phyloP scores from a whole-genome alignment of 257 asterid species.

The Scutellaria barbata region DNA sequence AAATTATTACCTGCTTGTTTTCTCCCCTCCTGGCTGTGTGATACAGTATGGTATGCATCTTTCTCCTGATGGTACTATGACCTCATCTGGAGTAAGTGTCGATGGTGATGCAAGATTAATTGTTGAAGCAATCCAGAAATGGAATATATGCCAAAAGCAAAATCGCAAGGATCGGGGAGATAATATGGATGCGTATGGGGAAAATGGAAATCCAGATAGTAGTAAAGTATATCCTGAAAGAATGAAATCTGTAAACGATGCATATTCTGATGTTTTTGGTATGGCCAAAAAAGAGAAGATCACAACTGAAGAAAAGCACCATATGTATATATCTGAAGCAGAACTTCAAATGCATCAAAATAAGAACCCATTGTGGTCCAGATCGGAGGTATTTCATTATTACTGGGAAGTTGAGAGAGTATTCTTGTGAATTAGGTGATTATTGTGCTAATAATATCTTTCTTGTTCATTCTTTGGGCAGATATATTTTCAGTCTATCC shows the following conservation, averaged over 20 bases:
- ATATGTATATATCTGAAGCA: constrained; percentile 82
- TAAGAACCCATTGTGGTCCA: constrained; percentile 71
- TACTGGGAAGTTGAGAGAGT: constrained; percentile 24
- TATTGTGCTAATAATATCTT: constrained; percentile 26
- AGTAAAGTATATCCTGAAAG: constrained; percentile 76
- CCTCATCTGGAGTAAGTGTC: constrained; percentile 44
- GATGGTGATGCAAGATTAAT: constrained; percentile 54
- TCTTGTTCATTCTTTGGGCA: constrained; percentile 42
- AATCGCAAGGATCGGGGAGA: constrained; percentile 58
- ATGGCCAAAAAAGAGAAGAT: constrained; percentile 31
- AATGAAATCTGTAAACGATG: constrained; percentile 41
- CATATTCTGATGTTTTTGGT: constrained; percentile 35
- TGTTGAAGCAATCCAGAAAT: constrained; percentile 78
- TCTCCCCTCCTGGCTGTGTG: constrained; percentile 79
- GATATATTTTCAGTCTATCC: constrained; percentile 72
- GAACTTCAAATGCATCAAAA: constrained; percentile 85
- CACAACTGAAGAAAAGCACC: constrained; percentile 57
- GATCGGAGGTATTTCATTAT: constrained; percentile 57
- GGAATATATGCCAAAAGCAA: constrained; percentile 80
- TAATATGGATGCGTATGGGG: constrained; percentile 64
- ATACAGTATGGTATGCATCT: constrained; percentile 66
- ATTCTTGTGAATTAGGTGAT: neutral
- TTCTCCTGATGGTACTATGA: constrained; percentile 51
- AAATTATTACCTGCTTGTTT: constrained; percentile 68
- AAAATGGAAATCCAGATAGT: constrained; percentile 60